Evolutionary conservation across 1,284 basidiomycete species (phyloP).

Genomic region (Puccinia horiana): DNA sequence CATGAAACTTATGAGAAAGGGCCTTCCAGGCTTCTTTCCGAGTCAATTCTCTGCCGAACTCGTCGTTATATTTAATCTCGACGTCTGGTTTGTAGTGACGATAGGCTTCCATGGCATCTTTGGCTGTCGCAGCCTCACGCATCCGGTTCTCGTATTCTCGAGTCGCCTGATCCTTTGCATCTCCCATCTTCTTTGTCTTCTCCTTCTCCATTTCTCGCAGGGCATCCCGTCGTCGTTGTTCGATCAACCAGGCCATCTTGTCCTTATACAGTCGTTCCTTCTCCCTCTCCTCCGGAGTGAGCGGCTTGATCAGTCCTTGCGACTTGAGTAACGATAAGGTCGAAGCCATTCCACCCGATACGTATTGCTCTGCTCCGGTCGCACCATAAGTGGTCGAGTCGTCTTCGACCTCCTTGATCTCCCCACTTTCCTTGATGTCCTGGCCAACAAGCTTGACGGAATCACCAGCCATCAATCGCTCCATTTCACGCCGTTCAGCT

Average conservation of each 20-base stretch:
- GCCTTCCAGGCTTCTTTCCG: conserved; percentile 72
- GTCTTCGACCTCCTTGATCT: conserved; percentile 10
- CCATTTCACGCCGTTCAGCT: conserved; percentile 35
- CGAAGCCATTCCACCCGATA: conserved; percentile 69
- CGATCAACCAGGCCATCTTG: conserved; percentile 85
- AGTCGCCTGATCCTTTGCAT: conserved; percentile 79
- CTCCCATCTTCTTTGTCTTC: conserved; percentile 40
- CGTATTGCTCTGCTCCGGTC: conserved; percentile 43
- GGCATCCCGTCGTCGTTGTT: conserved; percentile 73
- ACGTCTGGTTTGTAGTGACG: conserved; percentile 95
- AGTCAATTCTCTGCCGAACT: conserved; percentile 83
- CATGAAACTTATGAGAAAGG: conserved; percentile 49
- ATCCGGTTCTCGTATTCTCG: conserved; percentile 90
- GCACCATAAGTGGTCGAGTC: conserved; percentile 23
- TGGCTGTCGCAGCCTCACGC: conserved; percentile 86
- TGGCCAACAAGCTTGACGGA: background rate
- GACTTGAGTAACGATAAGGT: conserved; percentile 84
- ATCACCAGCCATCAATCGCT: conserved; percentile 47
- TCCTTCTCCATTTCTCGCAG: conserved; percentile 77
- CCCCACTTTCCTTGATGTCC: conserved; percentile 1
- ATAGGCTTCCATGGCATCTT: conserved; percentile 78
- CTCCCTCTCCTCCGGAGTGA: conserved; percentile 69
- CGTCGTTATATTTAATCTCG: conserved; percentile 94
- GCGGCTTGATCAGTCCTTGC: conserved; percentile 79
- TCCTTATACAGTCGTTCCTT: conserved; percentile 80